Conservation (phyloP, 2,329 filamentous ascomycete species). For the Bretziella fagacearum region DNA sequence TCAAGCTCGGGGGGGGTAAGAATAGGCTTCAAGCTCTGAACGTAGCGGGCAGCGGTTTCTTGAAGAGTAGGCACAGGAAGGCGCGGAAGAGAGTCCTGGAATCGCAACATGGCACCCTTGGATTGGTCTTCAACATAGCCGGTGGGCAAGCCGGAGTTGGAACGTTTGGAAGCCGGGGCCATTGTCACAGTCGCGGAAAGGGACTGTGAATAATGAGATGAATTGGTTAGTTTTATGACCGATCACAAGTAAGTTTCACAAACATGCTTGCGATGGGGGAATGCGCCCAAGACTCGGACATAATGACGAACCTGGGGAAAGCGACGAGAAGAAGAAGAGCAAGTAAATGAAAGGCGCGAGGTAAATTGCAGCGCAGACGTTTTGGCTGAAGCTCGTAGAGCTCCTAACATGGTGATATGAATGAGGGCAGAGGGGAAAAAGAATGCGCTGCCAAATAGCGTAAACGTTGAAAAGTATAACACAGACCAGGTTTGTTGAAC, state of each 20-base stretch:
- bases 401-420: conserved; percentile 10
- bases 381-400: conserved; percentile 9
- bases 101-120: conserved; percentile 68
- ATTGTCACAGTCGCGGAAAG: conserved; percentile 8
- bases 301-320: not conserved
- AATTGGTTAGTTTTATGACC: too few relatives aligned
- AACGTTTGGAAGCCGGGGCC: conserved; percentile 16
- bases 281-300: too few relatives aligned
- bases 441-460: conserved; percentile 7
- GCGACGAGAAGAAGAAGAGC: not conserved
- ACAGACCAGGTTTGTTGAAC: not conserved
- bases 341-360: conserved; percentile 4
- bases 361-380: conserved; percentile 2
- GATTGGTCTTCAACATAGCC: conserved; percentile 66
- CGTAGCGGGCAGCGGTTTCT: conserved; percentile 64
- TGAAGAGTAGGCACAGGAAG: conserved; percentile 69
- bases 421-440: not conserved
- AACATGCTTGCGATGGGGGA: too few relatives aligned
- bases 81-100: conserved; percentile 67
- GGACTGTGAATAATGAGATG: too few relatives aligned
- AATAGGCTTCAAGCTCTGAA: conserved; percentile 63
- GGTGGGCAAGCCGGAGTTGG: conserved; percentile 20
- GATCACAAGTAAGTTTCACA: too few relatives aligned
- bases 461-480: not conserved
- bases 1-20: conserved; percentile 52